Evolutionary conservation across 371 early-diverging fungal species (phyloP).

Genomic region (Mucor piriformis): DNA sequence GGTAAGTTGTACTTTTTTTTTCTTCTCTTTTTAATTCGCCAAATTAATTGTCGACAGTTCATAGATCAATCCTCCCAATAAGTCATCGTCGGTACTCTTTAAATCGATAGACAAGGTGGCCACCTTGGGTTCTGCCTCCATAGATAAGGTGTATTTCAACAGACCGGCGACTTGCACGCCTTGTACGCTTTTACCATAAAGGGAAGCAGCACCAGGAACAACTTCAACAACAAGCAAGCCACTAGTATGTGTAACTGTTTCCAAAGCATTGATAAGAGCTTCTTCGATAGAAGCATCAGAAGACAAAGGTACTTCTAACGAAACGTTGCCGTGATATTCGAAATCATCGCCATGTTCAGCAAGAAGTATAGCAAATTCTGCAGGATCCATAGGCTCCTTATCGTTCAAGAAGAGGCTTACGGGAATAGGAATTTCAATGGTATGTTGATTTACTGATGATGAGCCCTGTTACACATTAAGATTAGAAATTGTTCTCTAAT

Average conservation of each 20-base stretch:
- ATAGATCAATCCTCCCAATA: slow-evolving; percentile 40
- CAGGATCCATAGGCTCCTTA: slow-evolving; percentile 50
- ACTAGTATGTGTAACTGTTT: slow-evolving; percentile 48
- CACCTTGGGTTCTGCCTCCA: slow-evolving; percentile 25
- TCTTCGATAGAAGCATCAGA: slow-evolving; percentile 27
- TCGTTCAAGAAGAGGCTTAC: slow-evolving; percentile 54
- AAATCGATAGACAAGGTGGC: slow-evolving; percentile 64
- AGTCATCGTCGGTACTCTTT: slow-evolving; percentile 68
- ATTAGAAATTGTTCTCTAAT: neutral
- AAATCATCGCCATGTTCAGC: slow-evolving; percentile 59
- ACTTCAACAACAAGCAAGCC: slow-evolving; percentile 70
- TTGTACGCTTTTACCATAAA: slow-evolving; percentile 69
- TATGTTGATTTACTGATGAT: slow-evolving; percentile 24
- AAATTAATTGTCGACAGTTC: slow-evolving; percentile 12
- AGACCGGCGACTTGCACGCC: slow-evolving; percentile 74
- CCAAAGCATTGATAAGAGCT: slow-evolving; percentile 52
- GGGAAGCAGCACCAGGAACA: slow-evolving; percentile 71
- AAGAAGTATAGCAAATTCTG: slow-evolving; percentile 55
- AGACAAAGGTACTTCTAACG: slow-evolving; percentile 27
- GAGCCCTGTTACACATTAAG: slow-evolving; percentile 24
- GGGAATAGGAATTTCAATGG: slow-evolving; percentile 46
- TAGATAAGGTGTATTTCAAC: slow-evolving; percentile 56
- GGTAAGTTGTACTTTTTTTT: too few relatives aligned
- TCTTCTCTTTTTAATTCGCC: neutral
- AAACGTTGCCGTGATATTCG: slow-evolving; percentile 42